Evolutionary conservation across 2,329 filamentous ascomycete species (phyloP).

Genomic region (Aspergillus niger): DNA sequence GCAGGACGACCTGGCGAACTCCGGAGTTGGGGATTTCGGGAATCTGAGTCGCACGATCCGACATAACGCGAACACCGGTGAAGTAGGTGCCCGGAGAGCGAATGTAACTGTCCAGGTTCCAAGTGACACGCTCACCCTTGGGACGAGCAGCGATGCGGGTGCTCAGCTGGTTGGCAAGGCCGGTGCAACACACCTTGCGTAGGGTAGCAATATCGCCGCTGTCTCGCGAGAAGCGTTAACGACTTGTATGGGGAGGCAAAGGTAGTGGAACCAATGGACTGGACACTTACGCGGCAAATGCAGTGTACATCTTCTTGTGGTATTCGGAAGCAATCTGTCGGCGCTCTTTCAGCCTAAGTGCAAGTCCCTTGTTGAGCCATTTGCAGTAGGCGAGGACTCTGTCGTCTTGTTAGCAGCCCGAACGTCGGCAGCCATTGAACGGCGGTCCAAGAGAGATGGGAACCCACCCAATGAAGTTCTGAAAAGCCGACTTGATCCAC

Average conservation of each 20-base stretch:
- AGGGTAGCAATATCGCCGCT: constrained; percentile 41
- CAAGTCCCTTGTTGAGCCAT: constrained; percentile 33
- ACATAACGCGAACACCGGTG: constrained; percentile 41
- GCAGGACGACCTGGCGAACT: constrained; percentile 43
- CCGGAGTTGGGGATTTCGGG: constrained; percentile 42
- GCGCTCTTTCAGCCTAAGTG: constrained; percentile 39
- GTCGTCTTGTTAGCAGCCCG: constrained; percentile 16
- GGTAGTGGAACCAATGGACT: not conserved
- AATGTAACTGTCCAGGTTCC: constrained; percentile 42
- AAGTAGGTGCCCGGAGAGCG: constrained; percentile 40
- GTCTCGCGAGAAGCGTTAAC: constrained; percentile 18
- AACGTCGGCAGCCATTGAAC: not conserved
- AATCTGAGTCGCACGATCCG: constrained; percentile 46
- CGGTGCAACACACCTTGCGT: constrained; percentile 41
- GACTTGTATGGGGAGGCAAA: not conserved
- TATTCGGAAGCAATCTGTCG: constrained; percentile 42
- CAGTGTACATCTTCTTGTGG: constrained; percentile 51
- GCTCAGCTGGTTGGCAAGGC: constrained; percentile 38
- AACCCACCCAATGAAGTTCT: constrained; percentile 40
- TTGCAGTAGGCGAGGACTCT: constrained; percentile 38
- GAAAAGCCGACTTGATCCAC: constrained; percentile 37
- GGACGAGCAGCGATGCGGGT: constrained; percentile 39
- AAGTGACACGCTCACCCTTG: constrained; percentile 33
- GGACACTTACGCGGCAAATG: constrained; percentile 47
- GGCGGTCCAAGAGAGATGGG: not conserved